Base-by-base conservation (phyloP, 352 stramenopile genomes). In the Pythium apleroticum region DNA sequence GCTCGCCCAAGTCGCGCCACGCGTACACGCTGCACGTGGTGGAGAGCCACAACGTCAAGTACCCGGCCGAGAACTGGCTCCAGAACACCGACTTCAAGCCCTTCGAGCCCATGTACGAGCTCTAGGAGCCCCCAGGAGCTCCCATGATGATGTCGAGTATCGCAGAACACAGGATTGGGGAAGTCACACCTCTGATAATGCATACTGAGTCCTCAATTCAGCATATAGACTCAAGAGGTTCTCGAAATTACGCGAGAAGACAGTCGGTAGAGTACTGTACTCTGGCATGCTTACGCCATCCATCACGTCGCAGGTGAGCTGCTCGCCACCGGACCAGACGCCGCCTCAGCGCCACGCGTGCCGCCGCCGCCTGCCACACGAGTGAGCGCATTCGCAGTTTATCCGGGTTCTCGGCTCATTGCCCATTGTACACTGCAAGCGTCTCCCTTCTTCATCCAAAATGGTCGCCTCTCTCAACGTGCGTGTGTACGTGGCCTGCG, bases 21-120 rank as follows among this genome's bases (percentile, higher is more conserved):
- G 97, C 96, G 24, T 99, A 98, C 83, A 94, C 97, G 66, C 84
- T 99, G 41, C 96, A 99, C 75, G 80, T 98, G 19, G 85, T 99
- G 27, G 95, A 99, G 75, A 97, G 92, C 37, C 73, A 90, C 27
- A 73, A 88, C 19, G 88, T 90, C 27, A 37, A 58, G 22, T 99
- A 97, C 74, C 90, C 90, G 3, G 67, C 70, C 14, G 82, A 89
- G 49, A 99, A 99, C 69, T 99, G 96, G 96, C 79, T 99, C 27
- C 96, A 99, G 74, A 97, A 91, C 63, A 87, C 88, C 19, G 78
- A 74, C 10, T 79, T 80, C 33, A 73, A 75, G 62, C 77, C 80
- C 0, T 91, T 91, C 60, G 75, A 80, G 57, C 69, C 78, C 27
- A 82, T 91, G 67, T 91, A 87, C 61, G 75, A 86, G 63, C 45